phyloP scores from a whole-genome alignment of 306 rosid species.

The Prunus kanzakura region DNA sequence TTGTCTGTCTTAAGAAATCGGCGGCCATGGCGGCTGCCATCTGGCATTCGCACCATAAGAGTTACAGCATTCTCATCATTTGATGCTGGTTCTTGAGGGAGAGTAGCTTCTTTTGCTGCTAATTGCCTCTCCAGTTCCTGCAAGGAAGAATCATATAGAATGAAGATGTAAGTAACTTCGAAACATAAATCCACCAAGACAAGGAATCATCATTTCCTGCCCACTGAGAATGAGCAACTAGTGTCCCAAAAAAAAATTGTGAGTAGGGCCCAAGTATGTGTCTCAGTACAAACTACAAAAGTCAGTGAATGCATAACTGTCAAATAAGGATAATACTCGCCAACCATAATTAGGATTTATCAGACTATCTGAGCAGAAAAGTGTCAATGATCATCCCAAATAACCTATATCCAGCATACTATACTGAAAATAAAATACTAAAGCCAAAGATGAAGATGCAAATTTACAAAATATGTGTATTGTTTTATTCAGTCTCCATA shows the following conservation, averaged over 20 bases:
- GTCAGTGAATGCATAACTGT: neutral
- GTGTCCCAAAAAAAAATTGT: neutral
- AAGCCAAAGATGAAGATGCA: neutral
- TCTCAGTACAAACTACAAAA: neutral
- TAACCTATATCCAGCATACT: neutral
- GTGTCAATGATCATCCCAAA: neutral
- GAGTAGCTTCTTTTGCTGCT: constrained; percentile 71
- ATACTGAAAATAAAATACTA: neutral
- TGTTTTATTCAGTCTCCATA: neutral
- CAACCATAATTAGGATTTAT: neutral
- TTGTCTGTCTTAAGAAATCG: constrained; percentile 80
- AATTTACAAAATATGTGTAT: neutral
- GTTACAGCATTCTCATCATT: constrained; percentile 72
- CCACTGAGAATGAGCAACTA: constrained; percentile 7
- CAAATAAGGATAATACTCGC: neutral
- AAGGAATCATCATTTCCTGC: neutral
- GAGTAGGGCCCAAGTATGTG: constrained; percentile 8
- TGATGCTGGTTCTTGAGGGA: constrained; percentile 76
- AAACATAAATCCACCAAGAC: neutral
- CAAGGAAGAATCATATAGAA: constrained; percentile 22
- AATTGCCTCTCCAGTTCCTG: constrained; percentile 84
- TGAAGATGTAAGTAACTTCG: constrained; percentile 20
- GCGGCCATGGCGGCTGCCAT: constrained; percentile 93
- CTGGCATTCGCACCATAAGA: constrained; percentile 85
- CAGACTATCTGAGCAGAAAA: neutral